These are phyloP conservation scores for Noccaea caerulescens DNA, from an alignment of 345 rosid genomes.

Conservation along the genomic window DNA sequence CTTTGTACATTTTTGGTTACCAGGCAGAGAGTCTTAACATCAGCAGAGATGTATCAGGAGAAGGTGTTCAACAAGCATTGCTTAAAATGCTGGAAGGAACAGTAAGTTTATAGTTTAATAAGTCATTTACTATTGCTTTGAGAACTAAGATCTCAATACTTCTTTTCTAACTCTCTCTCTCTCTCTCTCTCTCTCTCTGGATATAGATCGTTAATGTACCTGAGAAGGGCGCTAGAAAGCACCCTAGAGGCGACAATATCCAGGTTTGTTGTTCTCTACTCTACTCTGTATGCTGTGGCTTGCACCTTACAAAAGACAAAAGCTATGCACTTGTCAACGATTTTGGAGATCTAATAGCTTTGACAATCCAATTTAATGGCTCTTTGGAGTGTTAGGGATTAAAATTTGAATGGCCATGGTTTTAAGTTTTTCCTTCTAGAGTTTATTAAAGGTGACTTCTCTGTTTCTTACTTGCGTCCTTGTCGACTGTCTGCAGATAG, in stretches of 20 bases:
- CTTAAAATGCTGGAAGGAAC: constrained; percentile 99
- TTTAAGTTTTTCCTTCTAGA: neutral
- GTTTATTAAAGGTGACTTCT: neutral
- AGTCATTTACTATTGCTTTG: constrained; percentile 8
- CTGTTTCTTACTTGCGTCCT: constrained; percentile 13
- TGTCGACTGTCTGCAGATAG: constrained; percentile 59
- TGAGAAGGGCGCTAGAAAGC: constrained; percentile 98
- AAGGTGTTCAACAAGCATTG: constrained; percentile 98
- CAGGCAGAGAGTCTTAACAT: constrained; percentile 98
- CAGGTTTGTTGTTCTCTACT: constrained; percentile 61
- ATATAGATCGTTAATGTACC: constrained; percentile 95
- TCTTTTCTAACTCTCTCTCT: constrained; percentile 11
- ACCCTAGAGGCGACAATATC: constrained; percentile 98
- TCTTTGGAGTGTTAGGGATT: neutral
- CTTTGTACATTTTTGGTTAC: constrained; percentile 34
- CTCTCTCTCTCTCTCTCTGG: constrained; percentile 23
- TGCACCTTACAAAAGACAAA: constrained; percentile 2
- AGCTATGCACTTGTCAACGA: constrained; percentile 15
- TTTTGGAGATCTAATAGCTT: neutral
- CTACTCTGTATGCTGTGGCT: constrained; percentile 24
- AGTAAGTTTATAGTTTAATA: constrained; percentile 56
- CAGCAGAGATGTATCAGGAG: constrained; percentile 99
- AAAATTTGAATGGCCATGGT: neutral
- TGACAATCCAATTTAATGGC: neutral
- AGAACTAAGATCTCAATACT: constrained; percentile 8